Conservation (phyloP, 208 protist genomes). For the Leishmania tarentolae region DNA sequence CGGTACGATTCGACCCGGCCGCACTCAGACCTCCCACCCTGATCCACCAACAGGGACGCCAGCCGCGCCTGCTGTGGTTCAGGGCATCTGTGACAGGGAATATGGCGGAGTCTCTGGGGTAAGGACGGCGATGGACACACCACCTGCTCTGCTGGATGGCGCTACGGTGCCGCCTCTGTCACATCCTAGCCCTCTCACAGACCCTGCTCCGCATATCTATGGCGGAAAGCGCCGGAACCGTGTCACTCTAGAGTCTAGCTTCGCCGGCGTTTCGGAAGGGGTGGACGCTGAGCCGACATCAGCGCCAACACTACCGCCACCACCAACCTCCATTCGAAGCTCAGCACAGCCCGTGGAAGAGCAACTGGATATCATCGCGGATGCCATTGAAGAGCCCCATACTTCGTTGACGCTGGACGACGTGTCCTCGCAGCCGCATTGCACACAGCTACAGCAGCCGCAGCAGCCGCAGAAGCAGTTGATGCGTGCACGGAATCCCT, state of each 20-base stretch:
- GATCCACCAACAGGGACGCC: neutral
- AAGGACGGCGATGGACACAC: neutral
- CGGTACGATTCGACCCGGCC: neutral
- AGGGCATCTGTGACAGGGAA: neutral
- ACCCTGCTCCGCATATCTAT: constrained; percentile 6
- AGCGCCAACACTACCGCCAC: neutral
- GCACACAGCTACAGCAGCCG: neutral
- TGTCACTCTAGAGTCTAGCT: neutral
- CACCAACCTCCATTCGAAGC: too few species aligned
- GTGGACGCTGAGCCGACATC: neutral
- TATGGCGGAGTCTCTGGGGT: neutral
- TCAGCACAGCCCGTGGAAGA: neutral
- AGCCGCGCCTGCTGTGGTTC: neutral
- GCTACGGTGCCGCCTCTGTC: neutral
- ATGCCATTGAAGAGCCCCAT: neutral
- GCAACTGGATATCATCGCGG: neutral
- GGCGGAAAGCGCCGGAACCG: neutral
- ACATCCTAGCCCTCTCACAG: neutral
- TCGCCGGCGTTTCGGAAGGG: neutral
- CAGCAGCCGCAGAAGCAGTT: neutral
- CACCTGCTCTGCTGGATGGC: too few species aligned
- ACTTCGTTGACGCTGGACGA: neutral
- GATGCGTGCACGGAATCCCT: neutral
- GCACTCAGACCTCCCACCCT: neutral
- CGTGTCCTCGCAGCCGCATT: neutral